These are phyloP conservation scores for Pseudogymnoascus sp. DNA, from an alignment of 2,329 filamentous ascomycete species.

Conservation along the genomic window DNA sequence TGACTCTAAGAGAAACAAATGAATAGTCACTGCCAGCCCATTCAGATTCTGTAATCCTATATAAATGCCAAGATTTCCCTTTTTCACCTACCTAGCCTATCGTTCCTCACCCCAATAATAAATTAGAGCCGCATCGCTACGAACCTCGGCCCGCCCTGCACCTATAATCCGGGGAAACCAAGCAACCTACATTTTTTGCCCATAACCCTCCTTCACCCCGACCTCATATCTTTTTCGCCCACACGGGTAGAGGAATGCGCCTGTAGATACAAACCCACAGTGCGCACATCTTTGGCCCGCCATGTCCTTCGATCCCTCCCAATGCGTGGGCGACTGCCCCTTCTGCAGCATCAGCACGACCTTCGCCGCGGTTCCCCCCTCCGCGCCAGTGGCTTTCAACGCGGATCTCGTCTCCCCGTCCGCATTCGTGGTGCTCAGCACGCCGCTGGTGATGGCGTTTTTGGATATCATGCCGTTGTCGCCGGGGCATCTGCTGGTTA, in stretches of 20 bases:
- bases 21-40: neutral
- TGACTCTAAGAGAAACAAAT: neutral
- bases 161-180: neutral
- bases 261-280: neutral
- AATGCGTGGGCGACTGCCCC: conserved; percentile 36
- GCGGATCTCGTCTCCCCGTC: conserved; percentile 28
- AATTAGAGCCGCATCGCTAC: neutral
- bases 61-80: neutral
- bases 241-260: neutral
- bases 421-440: conserved; percentile 66
- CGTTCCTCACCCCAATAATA: neutral
- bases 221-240: neutral
- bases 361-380: conserved; percentile 29
- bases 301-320: neutral
- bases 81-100: neutral
- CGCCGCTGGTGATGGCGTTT: conserved; percentile 71
- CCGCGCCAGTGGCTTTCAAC: conserved; percentile 28
- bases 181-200: neutral
- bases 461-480: conserved; percentile 88
- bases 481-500: conserved; percentile 72
- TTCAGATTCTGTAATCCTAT: neutral
- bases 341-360: conserved; percentile 54
- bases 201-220: neutral
- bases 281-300: neutral
- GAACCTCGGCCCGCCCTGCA: neutral